phyloP scores from a whole-genome alignment of 2,329 filamentous ascomycete genomes.

The Penicillium oxalicum region DNA sequence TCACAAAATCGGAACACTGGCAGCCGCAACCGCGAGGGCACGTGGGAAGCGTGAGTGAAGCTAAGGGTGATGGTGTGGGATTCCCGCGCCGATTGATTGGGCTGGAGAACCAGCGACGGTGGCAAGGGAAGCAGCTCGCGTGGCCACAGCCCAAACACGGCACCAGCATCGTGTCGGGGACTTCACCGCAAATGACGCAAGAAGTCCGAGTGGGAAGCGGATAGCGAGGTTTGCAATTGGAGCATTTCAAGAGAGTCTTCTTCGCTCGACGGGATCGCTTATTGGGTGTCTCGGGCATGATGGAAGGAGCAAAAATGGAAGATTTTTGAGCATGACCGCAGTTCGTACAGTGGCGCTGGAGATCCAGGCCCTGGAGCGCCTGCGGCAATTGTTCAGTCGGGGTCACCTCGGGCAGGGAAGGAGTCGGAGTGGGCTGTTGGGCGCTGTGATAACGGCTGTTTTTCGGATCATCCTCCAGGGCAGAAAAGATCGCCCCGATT shows the following conservation, averaged over 20 bases:
- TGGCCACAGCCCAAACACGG: conserved; percentile 46
- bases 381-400: conserved; percentile 6
- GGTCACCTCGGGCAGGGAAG: conserved; percentile 19
- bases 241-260: conserved; percentile 25
- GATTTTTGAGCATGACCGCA: conserved; percentile 35
- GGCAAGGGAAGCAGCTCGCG: conserved; percentile 43
- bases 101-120: conserved; percentile 37
- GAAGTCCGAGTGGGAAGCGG: conserved; percentile 31
- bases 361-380: conserved; percentile 30
- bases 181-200: conserved; percentile 42
- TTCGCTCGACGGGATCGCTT: conserved; percentile 18
- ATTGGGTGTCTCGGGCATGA: conserved; percentile 13
- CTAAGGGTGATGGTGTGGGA: conserved; percentile 7
- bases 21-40: conserved; percentile 47
- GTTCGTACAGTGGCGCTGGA: conserved; percentile 39
- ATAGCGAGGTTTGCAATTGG: conserved; percentile 31
- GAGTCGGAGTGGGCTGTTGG: conserved; percentile 21
- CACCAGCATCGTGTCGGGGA: conserved; percentile 40
- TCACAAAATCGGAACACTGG: conserved; percentile 37
- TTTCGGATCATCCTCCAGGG: conserved; percentile 24
- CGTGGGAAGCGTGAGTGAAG: conserved; percentile 19
- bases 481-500: conserved; percentile 43
- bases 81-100: conserved; percentile 10
- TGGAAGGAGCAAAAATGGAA: conserved; percentile 31
- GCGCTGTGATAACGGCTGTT: conserved; percentile 21